Evolutionary conservation across 306 rosid genomes (phyloP), one percentile per base, ranked within the genome.

Genomic region (Trifolium fragiferum): DNA sequence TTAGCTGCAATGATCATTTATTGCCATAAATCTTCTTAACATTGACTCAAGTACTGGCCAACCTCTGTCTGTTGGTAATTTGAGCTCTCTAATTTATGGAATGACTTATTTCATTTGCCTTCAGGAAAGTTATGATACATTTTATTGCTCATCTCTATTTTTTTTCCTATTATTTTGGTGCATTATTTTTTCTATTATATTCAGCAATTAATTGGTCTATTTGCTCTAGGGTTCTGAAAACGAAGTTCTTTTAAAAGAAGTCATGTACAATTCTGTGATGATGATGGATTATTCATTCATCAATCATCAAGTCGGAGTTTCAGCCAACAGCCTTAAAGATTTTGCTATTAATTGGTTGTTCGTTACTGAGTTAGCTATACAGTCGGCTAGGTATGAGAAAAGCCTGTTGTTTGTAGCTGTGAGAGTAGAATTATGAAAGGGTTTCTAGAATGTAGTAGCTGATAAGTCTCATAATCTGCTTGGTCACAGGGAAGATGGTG

Each of bases 311-410:
- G 58, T 80, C 38, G 81, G 83, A 68, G 69, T 69, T 65, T 78
- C 86, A 33, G 86, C 75, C 73, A 78, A 77, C 47, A 75, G 73
- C 72, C 78, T 84, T 81, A 87, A 83, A 89, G 81, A 80, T 72
- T 81, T 85, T 72, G 88, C 91, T 69, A 70, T 90, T 59, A 83
- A 80, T 47, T 90, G 96, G 96, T 50, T 87, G 82, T 78, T 88
- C 35, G 86, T 89, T 69, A 82, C 88, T 77, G 96, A 90, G 57
- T 75, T 68, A 30, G 93, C 90, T 54, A 75, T 89, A 70, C 87
- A 80, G 66, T 88, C 81, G 62, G 84, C 87, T 70, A 85, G 96
- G 96, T 90, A 86, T 37, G 83, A 60, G 27, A 75, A 81, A 72
- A 55, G 14, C 59, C 70, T 64, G 25, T 66, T 78, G 57, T 81